Percentiles rank a stretch among this genome's conserved stretches.
Evolutionary conservation across 1,284 basidiomycete genomes (phyloP).

Genomic region (Leccinum fallax): DNA sequence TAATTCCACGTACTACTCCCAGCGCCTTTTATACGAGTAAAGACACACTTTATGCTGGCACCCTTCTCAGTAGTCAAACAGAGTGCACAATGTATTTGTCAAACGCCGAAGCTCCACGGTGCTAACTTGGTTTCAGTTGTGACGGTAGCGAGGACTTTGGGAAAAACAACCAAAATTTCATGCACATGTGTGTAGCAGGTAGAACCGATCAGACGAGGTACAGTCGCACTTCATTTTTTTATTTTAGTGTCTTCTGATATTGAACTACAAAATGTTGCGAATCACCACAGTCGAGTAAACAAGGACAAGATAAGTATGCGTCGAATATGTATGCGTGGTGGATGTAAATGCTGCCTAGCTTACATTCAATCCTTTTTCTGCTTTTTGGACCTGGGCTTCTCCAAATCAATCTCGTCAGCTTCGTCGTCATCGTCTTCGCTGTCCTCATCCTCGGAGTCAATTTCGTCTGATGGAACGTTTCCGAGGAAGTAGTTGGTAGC

Average conservation of each 20-base stretch:
- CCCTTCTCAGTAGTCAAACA: not conserved
- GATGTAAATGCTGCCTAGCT: conserved; percentile 15
- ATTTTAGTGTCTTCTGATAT: not conserved
- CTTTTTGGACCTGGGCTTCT: conserved; percentile 76
- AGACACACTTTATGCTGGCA: not conserved
- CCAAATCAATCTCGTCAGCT: conserved; percentile 79
- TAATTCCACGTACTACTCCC: not conserved
- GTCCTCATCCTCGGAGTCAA: conserved; percentile 65
- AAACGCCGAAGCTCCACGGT: not conserved
- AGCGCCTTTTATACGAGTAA: not conserved
- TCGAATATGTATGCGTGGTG: conserved; percentile 14
- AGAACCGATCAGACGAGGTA: no score
- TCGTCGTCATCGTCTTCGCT: conserved; percentile 69
- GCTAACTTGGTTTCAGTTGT: not conserved
- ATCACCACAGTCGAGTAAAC: conserved; percentile 13
- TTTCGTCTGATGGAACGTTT: conserved; percentile 54
- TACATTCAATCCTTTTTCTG: conserved; percentile 55
- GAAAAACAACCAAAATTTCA: not conserved
- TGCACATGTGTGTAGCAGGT: no score
- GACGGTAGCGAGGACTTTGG: not conserved
- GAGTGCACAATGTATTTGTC: not conserved
- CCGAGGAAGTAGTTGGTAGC: conserved; percentile 80
- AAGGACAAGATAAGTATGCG: conserved; percentile 34
- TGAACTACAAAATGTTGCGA: conserved; percentile 1
- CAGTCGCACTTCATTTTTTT: not conserved